Evolutionary conservation across 495 filamentous ascomycete species (phyloP), one percentile per base, ranked within the genome.

Genomic region (Lepidopterella palustris): DNA sequence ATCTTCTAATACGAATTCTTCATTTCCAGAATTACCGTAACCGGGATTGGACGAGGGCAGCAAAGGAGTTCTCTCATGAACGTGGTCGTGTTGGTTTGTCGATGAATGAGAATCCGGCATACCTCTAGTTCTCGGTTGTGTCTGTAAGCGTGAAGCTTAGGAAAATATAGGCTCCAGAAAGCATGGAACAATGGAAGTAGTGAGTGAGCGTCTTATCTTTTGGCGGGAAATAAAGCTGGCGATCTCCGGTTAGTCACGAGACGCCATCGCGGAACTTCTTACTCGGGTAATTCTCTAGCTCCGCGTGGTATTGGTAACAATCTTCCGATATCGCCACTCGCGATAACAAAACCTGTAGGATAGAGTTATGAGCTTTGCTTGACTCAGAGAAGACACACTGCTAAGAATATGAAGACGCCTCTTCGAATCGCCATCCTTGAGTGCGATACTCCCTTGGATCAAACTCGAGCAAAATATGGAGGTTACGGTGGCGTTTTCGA

Each of bases 401-500:
- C 5, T 27, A 50, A 9, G 5, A 59, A 40, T 29, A 72, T 72
- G 70, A 64, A 67, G 50, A 66, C 76, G 9, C 87, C 87, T 23
- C 73, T 92, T 63, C 87, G 88, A 55, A 87, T 96, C 63, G 90
- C 90, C 35, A 78, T 95, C 60, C 83, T 96, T 58, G 89, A 92
- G 78, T 84, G 86, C 73, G 90, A 92, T 74, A 86, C 80, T 5
- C 87, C 88, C 1, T 70, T 84, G 15, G 77, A 78, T 1, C 64
- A 72, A 8, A 76, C 80, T 47, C 70, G 80, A 58, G 74, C 73
- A 35, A 84, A 82, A 69, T 92, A 89, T 72, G 80, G 83, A 26
- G 80, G 81, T 40, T 96, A 95, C 69, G 78, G 80, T 63, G 85
- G 84, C 53, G 75, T 95, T 32, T 96, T 95, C 77, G 74, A 64